Evolutionary conservation across 495 filamentous ascomycete genomes (phyloP).

Genomic region (Astrothelium subdiscretum): DNA sequence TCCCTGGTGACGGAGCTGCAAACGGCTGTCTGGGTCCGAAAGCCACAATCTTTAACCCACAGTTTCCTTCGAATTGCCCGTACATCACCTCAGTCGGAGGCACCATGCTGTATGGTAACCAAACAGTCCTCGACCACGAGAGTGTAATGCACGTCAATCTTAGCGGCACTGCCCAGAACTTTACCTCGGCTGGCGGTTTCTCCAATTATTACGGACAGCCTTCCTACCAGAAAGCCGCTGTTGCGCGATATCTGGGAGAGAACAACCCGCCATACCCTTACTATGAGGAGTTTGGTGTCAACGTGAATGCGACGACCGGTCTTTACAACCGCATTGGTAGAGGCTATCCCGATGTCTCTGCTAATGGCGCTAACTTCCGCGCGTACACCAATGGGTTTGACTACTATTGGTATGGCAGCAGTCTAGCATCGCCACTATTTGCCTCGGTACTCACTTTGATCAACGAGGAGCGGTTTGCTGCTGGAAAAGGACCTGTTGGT

Average conservation of each 20-base stretch:
- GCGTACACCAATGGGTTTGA: conserved; percentile 5
- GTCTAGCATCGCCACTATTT: conserved; percentile 14
- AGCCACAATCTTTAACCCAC: conserved; percentile 5
- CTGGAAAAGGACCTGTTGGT: conserved; percentile 20
- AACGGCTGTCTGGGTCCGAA: conserved; percentile 11
- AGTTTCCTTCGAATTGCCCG: conserved; percentile 35
- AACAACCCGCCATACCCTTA: conserved; percentile 2
- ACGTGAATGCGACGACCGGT: conserved; percentile 1
- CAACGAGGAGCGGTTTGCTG: conserved; percentile 41
- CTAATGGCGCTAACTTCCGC: conserved; percentile 47
- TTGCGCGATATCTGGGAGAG: conserved; percentile 1
- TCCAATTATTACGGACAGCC: conserved; percentile 10
- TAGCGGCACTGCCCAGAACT: background rate
- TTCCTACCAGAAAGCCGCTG: conserved; percentile 9
- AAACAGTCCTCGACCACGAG: conserved; percentile 10
- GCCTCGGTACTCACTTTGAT: conserved; percentile 20
- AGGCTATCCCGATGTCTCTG: conserved; percentile 56
- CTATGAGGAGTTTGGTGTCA: conserved; percentile 1
- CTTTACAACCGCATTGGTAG: conserved; percentile 45
- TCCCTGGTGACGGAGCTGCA: conserved; percentile 4
- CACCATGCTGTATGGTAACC: conserved; percentile 32
- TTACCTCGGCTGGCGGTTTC: conserved; percentile 11
- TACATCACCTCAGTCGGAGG: conserved; percentile 40
- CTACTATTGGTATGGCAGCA: conserved; percentile 8
- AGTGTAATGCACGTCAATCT: conserved; percentile 13